Percentiles rank a stretch among this genome's conserved stretches.
phyloP scores from a whole-genome alignment of 1,284 basidiomycete species.

The Malassezia equina region DNA sequence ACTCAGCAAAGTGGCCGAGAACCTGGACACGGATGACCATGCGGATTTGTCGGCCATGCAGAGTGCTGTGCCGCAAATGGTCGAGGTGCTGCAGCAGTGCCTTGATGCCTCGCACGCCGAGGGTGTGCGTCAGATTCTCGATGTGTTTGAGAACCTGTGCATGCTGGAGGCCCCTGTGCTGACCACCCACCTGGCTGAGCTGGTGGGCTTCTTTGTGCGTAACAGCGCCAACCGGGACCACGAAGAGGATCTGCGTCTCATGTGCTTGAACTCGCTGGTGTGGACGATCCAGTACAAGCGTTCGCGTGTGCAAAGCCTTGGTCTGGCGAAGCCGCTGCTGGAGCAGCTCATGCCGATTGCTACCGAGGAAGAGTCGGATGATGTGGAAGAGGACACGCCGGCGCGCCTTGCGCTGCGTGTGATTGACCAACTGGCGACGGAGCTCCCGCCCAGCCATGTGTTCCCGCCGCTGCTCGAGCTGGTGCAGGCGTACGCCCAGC shows the following conservation, averaged over 20 bases:
- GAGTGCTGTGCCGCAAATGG: constrained; percentile 75
- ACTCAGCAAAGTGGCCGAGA: constrained; percentile 83
- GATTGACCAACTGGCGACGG: constrained; percentile 85
- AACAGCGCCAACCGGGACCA: constrained; percentile 71
- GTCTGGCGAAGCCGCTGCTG: constrained; percentile 75
- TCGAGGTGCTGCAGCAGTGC: constrained; percentile 75
- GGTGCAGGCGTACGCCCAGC: constrained; percentile 49
- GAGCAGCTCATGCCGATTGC: constrained; percentile 87
- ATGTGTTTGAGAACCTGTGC: constrained; percentile 88
- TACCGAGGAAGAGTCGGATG: constrained; percentile 75
- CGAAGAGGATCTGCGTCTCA: constrained; percentile 73
- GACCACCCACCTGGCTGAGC: constrained; percentile 73
- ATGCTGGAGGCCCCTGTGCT: constrained; percentile 84
- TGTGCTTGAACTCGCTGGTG: constrained; percentile 84
- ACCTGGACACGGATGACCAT: constrained; percentile 80
- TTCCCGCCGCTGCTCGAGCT: constrained; percentile 75
- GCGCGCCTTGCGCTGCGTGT: constrained; percentile 87
- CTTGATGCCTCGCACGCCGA: constrained; percentile 73
- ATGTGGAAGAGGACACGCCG: constrained; percentile 75
- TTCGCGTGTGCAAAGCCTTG: constrained; percentile 78
- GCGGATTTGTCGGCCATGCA: constrained; percentile 84
- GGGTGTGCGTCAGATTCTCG: constrained; percentile 78
- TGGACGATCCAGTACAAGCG: constrained; percentile 92
- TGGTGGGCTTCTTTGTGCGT: constrained; percentile 78
- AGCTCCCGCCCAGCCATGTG: constrained; percentile 86